Percentiles rank a stretch among this genome's conserved stretches.
Conservation (phyloP, 2,329 filamentous ascomycete species). For the Nigrograna mackinnonii region DNA sequence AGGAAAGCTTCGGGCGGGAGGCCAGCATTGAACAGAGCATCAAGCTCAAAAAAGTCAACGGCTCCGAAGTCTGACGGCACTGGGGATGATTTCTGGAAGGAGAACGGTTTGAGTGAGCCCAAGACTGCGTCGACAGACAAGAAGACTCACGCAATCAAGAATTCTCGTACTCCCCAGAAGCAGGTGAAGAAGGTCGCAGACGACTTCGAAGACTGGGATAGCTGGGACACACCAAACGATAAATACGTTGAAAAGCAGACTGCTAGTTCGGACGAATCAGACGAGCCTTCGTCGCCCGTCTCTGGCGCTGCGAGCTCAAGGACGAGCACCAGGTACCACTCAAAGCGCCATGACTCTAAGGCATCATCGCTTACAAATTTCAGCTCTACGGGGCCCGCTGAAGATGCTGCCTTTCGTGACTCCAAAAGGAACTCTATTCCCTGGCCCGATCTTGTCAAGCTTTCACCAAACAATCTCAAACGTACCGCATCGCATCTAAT, state of each 20-base stretch:
- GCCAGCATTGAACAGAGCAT: slow-evolving; percentile 31
- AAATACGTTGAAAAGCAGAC: slow-evolving; percentile 38
- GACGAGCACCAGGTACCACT: slow-evolving; percentile 57
- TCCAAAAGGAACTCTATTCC: slow-evolving; percentile 50
- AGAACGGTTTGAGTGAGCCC: slow-evolving; percentile 45
- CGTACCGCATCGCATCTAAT: slow-evolving; percentile 83
- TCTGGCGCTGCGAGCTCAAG: slow-evolving; percentile 51
- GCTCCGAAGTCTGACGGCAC: slow-evolving; percentile 36
- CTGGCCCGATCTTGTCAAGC: slow-evolving; percentile 72
- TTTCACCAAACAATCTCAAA: slow-evolving; percentile 77
- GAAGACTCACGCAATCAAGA: slow-evolving; percentile 42
- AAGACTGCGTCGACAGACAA: slow-evolving; percentile 39
- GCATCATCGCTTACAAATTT: slow-evolving; percentile 36
- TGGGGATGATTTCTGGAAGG: slow-evolving; percentile 48
- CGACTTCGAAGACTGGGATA: slow-evolving; percentile 59
- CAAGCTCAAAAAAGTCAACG: slow-evolving; percentile 33
- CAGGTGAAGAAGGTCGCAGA: slow-evolving; percentile 42
- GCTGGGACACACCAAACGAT: slow-evolving; percentile 56
- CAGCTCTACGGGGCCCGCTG: slow-evolving; percentile 28
- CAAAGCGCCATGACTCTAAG: slow-evolving; percentile 42
- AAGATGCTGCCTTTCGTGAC: slow-evolving; percentile 27
- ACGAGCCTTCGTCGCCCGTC: slow-evolving; percentile 49
- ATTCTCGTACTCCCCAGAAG: slow-evolving; percentile 40
- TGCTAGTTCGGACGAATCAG: slow-evolving; percentile 55
- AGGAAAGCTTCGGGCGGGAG: slow-evolving; percentile 34